A percentile compares a stretch with the other conserved stretches of the same genome.
Conservation (phyloP, 2,329 filamentous ascomycete genomes). For the Myriosclerotinia scirpicola region DNA sequence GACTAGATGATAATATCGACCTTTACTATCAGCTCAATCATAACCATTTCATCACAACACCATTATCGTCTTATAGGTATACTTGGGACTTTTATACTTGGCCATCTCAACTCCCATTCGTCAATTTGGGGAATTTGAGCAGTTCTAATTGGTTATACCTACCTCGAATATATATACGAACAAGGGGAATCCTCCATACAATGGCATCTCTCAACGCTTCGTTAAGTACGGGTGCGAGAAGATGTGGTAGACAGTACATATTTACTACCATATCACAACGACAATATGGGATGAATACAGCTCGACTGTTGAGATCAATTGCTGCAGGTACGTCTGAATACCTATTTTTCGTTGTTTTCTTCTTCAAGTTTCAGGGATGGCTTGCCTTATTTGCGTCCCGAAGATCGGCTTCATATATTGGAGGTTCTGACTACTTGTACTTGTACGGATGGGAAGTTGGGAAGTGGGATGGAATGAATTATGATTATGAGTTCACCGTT, state of each 20-base stretch:
- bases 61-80: background rate
- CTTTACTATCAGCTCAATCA: background rate
- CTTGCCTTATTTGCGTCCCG: background rate
- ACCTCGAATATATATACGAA: background rate
- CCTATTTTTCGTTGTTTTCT: background rate
- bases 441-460: background rate
- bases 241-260: slow-evolving; percentile 12
- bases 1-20: background rate
- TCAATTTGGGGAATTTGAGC: too few relatives aligned
- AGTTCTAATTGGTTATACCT: background rate
- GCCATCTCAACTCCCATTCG: background rate
- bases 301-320: slow-evolving; percentile 1
- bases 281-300: background rate
- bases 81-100: too few relatives aligned
- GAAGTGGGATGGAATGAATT: too few relatives aligned
- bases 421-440: background rate
- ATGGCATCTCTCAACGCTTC: slow-evolving; percentile 21
- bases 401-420: slow-evolving; percentile 2
- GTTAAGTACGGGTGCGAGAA: slow-evolving; percentile 3
- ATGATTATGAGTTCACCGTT: too few relatives aligned
- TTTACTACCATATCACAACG: background rate
- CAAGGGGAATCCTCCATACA: too few relatives aligned
- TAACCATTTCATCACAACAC: too few relatives aligned
- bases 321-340: slow-evolving; percentile 1
- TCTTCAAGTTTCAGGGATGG: background rate